Evolutionary conservation across 805 yeast species (phyloP).

Genomic region (Debaryomyces hansenii): DNA sequence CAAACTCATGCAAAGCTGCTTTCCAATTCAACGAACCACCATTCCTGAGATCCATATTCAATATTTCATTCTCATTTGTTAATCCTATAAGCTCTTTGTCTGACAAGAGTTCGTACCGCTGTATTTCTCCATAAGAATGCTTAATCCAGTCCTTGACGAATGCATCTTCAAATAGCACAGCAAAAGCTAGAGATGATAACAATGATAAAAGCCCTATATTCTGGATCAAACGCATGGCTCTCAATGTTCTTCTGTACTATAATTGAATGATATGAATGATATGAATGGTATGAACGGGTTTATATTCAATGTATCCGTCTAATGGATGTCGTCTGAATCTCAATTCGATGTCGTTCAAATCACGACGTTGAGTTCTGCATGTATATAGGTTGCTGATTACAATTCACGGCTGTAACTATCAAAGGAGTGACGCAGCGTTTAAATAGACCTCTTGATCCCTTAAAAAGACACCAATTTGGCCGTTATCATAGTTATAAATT

Average conservation of each 20-base stretch:
- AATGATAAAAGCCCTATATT: neutral
- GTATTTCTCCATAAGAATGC: constrained; percentile 40
- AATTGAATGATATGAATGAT: neutral
- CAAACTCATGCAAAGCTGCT: constrained; percentile 15
- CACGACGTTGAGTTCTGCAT: too few relatives aligned
- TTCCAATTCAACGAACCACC: constrained; percentile 14
- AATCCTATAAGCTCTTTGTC: constrained; percentile 13
- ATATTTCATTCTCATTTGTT: constrained; percentile 12
- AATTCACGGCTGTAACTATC: too few relatives aligned
- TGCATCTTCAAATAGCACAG: constrained; percentile 46
- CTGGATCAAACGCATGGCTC: neutral
- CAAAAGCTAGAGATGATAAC: constrained; percentile 18
- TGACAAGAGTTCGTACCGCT: constrained; percentile 4
- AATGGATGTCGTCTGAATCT: too few relatives aligned
- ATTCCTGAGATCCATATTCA: constrained; percentile 8
- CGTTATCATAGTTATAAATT: too few relatives aligned
- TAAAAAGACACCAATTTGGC: too few relatives aligned
- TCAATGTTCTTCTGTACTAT: neutral
- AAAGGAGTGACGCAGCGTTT: too few relatives aligned
- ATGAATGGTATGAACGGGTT: too few relatives aligned
- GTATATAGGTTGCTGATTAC: too few relatives aligned
- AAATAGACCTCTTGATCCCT: too few relatives aligned
- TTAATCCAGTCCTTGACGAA: constrained; percentile 56
- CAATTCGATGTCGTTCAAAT: too few relatives aligned
- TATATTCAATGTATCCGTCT: too few relatives aligned